A percentile compares a stretch with the other conserved stretches of the same genome.
Evolutionary conservation across 2,329 filamentous ascomycete genomes (phyloP).

Genomic region (Thielaviopsis punctulata): DNA sequence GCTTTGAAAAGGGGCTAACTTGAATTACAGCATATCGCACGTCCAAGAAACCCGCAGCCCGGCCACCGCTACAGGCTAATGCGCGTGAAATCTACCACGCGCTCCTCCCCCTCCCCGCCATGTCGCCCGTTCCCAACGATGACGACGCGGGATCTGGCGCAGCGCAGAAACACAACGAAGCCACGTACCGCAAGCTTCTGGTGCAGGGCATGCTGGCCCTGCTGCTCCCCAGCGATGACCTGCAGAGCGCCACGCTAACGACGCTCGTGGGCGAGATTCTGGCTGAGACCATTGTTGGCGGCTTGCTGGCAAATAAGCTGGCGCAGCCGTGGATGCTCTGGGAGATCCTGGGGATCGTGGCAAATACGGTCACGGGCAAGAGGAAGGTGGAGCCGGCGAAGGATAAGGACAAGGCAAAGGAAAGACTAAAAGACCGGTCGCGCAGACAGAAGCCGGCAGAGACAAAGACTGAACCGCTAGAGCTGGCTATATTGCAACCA

Average conservation of each 20-base stretch:
- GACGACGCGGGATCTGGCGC: conserved; percentile 31
- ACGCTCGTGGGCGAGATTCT: conserved; percentile 74
- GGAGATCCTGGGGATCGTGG: conserved; percentile 62
- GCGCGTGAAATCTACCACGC: conserved; percentile 64
- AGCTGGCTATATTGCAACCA: background rate
- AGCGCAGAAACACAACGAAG: conserved; percentile 60
- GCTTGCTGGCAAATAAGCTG: conserved; percentile 59
- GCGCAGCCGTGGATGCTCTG: conserved; percentile 82
- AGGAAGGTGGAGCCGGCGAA: conserved; percentile 17
- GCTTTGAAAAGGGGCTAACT: background rate
- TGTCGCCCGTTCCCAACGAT: conserved; percentile 55
- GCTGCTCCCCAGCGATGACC: conserved; percentile 78
- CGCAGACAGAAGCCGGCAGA: background rate
- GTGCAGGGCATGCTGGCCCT: conserved; percentile 66
- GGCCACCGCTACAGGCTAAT: conserved; percentile 42
- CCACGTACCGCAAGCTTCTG: conserved; percentile 72
- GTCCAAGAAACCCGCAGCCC: conserved; percentile 40
- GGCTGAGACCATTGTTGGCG: conserved; percentile 76
- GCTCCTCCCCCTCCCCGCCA: conserved; percentile 60
- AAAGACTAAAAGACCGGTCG: background rate
- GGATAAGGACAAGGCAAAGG: conserved; percentile 6
- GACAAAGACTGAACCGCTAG: background rate
- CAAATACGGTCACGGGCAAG: conserved; percentile 20
- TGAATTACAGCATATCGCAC: conserved; percentile 49
- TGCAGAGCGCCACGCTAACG: conserved; percentile 73